phyloP scores from a whole-genome alignment of 306 rosid species.

The Glycine soja region DNA sequence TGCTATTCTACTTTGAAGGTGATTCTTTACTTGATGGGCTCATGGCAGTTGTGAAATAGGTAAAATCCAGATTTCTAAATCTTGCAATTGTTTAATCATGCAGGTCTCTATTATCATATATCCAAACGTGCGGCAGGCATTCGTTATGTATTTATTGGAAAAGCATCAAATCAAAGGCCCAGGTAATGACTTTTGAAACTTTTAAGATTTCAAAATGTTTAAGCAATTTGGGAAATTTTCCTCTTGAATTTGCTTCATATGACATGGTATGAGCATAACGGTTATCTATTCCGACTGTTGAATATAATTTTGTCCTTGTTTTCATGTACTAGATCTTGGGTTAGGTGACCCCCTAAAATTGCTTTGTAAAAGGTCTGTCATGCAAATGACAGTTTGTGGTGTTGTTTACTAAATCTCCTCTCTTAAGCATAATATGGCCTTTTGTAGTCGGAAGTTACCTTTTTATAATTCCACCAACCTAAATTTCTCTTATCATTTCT shows the following conservation, averaged over 20 bases:
- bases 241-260: neutral
- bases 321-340: constrained; percentile 31
- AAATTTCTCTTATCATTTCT: no score
- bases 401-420: constrained; percentile 17
- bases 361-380: neutral
- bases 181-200: constrained; percentile 60
- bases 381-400: constrained; percentile 29
- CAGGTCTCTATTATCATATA: constrained; percentile 95
- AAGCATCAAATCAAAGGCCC: constrained; percentile 94
- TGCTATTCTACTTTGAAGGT: constrained; percentile 99
- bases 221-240: constrained; percentile 9
- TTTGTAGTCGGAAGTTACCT: constrained; percentile 4
- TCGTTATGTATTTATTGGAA: constrained; percentile 93
- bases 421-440: constrained; percentile 25
- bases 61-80: constrained; percentile 31
- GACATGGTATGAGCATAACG: neutral
- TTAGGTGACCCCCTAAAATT: constrained; percentile 30
- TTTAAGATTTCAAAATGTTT: neutral
- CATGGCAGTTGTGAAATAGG: constrained; percentile 35
- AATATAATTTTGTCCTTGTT: constrained; percentile 22
- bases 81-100: constrained; percentile 25
- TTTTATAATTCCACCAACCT: neutral
- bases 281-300: constrained; percentile 8
- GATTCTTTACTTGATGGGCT: constrained; percentile 43
- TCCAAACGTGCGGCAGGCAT: constrained; percentile 95